Base-by-base conservation (phyloP, 257 asterid genomes). In the Penstemon eatonii region DNA sequence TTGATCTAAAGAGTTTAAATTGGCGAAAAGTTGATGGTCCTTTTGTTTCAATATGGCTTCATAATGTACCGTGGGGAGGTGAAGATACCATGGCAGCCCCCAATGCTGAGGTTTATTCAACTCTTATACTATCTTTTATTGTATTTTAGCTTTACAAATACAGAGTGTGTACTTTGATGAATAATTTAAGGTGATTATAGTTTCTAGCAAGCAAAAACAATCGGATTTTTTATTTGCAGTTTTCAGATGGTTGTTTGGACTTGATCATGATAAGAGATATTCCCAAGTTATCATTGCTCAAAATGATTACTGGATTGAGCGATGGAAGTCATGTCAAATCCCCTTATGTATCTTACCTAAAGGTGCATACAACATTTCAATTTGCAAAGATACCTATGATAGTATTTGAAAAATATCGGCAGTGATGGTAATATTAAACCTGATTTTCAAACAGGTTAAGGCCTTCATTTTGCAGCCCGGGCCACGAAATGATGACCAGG, bases 221-320 rank as follows among this genome's bases (percentile, higher is more conserved):
- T 47, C 18, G 56, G 19, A 56, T 5, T 39, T 49, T 68, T 56
- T 8, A 19, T 74, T 50, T 79, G 74, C 90, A 94, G 99, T 94
- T 94, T 83, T 89, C 99, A 12, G 99, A 94, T 79, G 99, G 99
- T 62, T 91, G 82, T 80, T 73, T 89, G 85, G 99, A 91, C 87
- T 80, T 94, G 80, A 78, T 94, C 68, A 69, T 94, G 95, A 86
- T 89, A 52, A 87, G 79, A 82, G 93, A 94, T 65, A 75, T 90
- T 71, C 80, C 96, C 51, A 89, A 76, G 66, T 71, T 89, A 42
- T 65, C 91, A 19, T 80, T 94, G 85, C 83, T 91, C 7, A 66
- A 75, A 63, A 67, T 81, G 81, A 79, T 91, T 96, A 73, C 83
- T 5, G 81, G 76, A 69, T 36, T 91, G 78, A 84, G 77, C 76